Evolutionary conservation across 1,284 basidiomycete species (phyloP).

Genomic region (Naganishia sp.): DNA sequence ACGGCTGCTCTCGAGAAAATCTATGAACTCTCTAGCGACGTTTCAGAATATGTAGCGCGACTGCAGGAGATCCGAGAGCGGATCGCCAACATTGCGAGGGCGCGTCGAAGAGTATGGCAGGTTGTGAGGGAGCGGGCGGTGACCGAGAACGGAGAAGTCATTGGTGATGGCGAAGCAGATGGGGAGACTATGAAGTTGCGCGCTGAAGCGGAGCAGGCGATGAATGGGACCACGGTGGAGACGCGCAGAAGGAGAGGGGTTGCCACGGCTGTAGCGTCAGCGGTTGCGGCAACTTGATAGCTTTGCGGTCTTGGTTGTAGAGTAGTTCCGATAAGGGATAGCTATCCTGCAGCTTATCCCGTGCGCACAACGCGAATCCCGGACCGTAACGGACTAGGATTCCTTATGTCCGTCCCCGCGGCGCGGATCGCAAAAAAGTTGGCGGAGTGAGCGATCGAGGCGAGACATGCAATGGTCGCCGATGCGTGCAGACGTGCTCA

Average conservation of each 20-base stretch:
- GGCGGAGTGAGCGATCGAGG: conserved; percentile 18
- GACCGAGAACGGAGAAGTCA: conserved; percentile 19
- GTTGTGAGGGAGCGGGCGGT: conserved; percentile 52
- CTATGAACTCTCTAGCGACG: conserved; percentile 56
- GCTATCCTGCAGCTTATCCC: too few relatives aligned
- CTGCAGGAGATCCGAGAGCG: conserved; percentile 57
- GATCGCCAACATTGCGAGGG: conserved; percentile 55
- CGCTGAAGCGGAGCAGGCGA: conserved; percentile 32
- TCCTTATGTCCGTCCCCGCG: background rate
- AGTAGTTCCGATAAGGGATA: too few relatives aligned
- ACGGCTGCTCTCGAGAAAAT: conserved; percentile 53
- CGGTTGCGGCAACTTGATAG: conserved; percentile 6
- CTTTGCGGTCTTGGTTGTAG: too few relatives aligned
- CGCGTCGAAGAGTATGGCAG: conserved; percentile 56
- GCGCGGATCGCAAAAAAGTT: conserved; percentile 17
- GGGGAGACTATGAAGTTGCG: conserved; percentile 33
- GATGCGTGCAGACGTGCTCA: background rate
- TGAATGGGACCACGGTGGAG: conserved; percentile 26
- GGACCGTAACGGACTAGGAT: background rate
- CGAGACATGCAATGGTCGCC: conserved; percentile 13
- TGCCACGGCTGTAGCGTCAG: conserved; percentile 30
- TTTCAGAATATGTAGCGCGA: conserved; percentile 57
- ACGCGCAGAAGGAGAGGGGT: conserved; percentile 31
- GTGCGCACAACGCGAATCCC: too few relatives aligned
- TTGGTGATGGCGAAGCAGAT: conserved; percentile 34